A percentile compares a stretch with the other conserved stretches of the same genome.
Evolutionary conservation across 164 flowering plant species (phyloP).

Genomic region (Umbellularia californica): DNA sequence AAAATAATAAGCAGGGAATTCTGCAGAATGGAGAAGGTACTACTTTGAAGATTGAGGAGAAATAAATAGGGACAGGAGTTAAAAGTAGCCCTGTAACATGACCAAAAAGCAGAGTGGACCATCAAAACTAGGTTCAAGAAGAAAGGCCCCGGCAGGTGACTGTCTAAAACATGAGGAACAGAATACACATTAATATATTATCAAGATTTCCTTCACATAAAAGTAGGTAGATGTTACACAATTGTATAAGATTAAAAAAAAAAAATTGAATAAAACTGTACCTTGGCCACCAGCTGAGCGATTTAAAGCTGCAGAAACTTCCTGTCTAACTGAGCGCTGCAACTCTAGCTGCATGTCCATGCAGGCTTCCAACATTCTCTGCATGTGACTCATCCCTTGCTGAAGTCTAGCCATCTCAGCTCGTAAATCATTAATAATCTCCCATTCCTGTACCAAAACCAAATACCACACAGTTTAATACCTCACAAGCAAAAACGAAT

Average conservation of each 20-base stretch:
- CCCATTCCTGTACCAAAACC: constrained; percentile 68
- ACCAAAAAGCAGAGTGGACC: neutral
- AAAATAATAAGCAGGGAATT: too few species aligned
- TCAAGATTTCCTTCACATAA: too few species aligned
- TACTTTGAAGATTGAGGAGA: too few species aligned
- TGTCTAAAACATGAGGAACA: too few species aligned
- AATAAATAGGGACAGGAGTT: too few species aligned
- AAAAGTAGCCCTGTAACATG: too few species aligned
- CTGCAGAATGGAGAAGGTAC: too few species aligned
- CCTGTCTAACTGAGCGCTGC: constrained; percentile 90
- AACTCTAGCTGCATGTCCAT: constrained; percentile 99
- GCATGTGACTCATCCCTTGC: constrained; percentile 87
- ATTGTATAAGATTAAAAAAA: too few species aligned
- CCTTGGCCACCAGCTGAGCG: constrained; percentile 57
- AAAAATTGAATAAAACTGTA: constrained; percentile 2
- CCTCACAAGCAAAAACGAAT: neutral
- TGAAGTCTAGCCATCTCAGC: constrained; percentile 88
- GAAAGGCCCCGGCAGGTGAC: too few species aligned
- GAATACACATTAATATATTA: too few species aligned
- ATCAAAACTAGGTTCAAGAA: neutral
- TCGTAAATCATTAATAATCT: constrained; percentile 78
- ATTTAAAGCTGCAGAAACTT: constrained; percentile 87
- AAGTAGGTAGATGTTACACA: too few species aligned
- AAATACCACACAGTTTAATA: neutral
- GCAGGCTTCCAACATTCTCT: constrained; percentile 93